Conservation (phyloP, 2,329 filamentous ascomycete genomes). For the Sporothrix variecibatus region DNA sequence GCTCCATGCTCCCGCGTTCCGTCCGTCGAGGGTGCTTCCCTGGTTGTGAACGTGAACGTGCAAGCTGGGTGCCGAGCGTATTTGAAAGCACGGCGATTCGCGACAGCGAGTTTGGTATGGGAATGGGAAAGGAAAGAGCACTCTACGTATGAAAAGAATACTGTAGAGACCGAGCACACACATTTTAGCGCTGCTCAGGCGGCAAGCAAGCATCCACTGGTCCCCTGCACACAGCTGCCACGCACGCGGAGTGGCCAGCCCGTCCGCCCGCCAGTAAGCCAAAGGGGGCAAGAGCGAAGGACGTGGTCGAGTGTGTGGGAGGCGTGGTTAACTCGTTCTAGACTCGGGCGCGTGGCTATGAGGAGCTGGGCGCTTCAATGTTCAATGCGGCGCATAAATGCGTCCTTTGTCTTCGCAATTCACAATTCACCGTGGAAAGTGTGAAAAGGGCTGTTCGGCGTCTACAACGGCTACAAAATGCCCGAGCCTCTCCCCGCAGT, state of each 20-base stretch:
- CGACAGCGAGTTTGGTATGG: not conserved
- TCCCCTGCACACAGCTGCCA: not conserved
- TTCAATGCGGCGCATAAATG: slow-evolving; percentile 3
- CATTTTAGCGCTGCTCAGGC: slow-evolving; percentile 1
- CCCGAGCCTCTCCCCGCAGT: not conserved
- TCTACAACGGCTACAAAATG: not conserved
- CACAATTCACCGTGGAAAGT: not conserved
- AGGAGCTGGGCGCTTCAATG: not conserved
- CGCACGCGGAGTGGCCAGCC: slow-evolving; percentile 11
- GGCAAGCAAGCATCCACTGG: not conserved
- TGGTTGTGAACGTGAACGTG: not conserved
- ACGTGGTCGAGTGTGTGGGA: not conserved
- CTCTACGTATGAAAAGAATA: no score
- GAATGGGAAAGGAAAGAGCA: not conserved
- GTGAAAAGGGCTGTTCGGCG: not conserved
- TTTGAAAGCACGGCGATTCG: not conserved
- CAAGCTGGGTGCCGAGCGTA: not conserved
- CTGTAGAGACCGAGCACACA: not conserved
- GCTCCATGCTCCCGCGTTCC: slow-evolving; percentile 7
- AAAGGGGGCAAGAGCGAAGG: not conserved
- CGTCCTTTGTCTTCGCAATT: not conserved
- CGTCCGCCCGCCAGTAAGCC: not conserved
- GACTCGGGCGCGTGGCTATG: slow-evolving; percentile 21
- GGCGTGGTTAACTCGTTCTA: not conserved
- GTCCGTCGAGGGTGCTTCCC: not conserved